Base-by-base conservation (phyloP, 495 filamentous ascomycete species). In the Extremus antarcticus region DNA sequence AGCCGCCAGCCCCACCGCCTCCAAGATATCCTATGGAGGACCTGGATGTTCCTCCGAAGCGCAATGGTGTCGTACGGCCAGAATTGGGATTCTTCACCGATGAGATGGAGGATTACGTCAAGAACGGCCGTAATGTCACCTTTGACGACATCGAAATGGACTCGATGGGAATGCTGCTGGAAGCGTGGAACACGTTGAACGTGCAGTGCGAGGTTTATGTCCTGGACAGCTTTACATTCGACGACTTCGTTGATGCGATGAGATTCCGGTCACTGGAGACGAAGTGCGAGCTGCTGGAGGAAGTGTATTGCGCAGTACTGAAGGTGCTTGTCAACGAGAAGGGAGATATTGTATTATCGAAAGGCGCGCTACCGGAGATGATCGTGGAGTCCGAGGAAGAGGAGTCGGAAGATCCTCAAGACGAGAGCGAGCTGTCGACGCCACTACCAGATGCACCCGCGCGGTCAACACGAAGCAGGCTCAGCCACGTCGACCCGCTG, bases 11-110 rank as follows among this genome's bases (percentile, higher is more conserved):
- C 3, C 86, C 86, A 19, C 87, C 88, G 23, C 81, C 84, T 0
- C 80, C 91, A 55, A 95, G 91, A 64, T 96, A 95, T 66, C 92
- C 92, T 0, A 94, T 95, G 54, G 92, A 98, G 58, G 92, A 98
- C 68, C 67, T 97, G 32, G 85, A 95, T 55, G 71, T 97, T 19
- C 73, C 79, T 19, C 82, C 80, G 2, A 74, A 78, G 46, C 73
- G 66, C 11, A 72, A 81, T 53, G 82, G 76, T 15, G 72, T 73
- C 11, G 74, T 75, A 35, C 78, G 92, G 13, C 92, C 92, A 4
- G 67, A 77, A 1, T 69, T 97, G 50, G 88, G 88, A 56, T 95
- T 84, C 66, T 71, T 94, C 57, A 59, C 66, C 48, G 70, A 76
- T 49, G 67, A 76, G 51, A 55, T 68, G 15, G 65, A 65, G 21